phyloP scores from a whole-genome alignment of 257 asterid species.

The Gentiana macrophylla region DNA sequence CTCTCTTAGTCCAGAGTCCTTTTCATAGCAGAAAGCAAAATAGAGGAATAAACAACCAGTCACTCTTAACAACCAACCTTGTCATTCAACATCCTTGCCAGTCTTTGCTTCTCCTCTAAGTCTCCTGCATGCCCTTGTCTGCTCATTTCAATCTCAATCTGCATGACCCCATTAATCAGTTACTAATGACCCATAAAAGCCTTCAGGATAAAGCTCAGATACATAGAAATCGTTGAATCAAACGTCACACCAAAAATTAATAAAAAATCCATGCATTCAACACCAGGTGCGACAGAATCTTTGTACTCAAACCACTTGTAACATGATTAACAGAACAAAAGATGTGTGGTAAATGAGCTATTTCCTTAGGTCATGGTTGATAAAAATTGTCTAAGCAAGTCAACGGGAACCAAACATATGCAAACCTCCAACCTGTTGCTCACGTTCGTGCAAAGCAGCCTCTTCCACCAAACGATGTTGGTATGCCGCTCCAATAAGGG shows the following conservation, averaged over 20 bases:
- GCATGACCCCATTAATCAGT: too few species aligned
- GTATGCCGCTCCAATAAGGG: conserved; percentile 25
- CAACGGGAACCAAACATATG: too few species aligned
- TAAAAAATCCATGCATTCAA: too few species aligned
- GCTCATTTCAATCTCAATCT: conserved; percentile 24
- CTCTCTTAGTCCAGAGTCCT: background rate
- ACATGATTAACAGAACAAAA: background rate
- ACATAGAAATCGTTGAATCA: too few species aligned
- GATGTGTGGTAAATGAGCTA: too few species aligned
- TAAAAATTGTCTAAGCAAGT: too few species aligned
- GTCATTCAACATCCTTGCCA: conserved; percentile 14
- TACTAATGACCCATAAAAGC: too few species aligned
- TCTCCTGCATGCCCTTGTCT: conserved; percentile 20
- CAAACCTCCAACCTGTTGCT: conserved; percentile 19
- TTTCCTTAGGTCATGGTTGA: too few species aligned
- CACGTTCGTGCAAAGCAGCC: conserved; percentile 21
- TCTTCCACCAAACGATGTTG: conserved; percentile 23
- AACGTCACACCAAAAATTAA: too few species aligned
- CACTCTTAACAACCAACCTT: conserved; percentile 9
- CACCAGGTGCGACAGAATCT: background rate
- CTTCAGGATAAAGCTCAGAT: background rate
- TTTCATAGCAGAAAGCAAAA: background rate
- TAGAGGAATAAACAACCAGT: background rate
- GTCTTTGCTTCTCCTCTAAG: conserved; percentile 21
- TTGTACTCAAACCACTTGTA: background rate